These are phyloP conservation scores for Effrenium voratum DNA, from an alignment of 73 alveolate genomes.

Conservation along the genomic window DNA sequence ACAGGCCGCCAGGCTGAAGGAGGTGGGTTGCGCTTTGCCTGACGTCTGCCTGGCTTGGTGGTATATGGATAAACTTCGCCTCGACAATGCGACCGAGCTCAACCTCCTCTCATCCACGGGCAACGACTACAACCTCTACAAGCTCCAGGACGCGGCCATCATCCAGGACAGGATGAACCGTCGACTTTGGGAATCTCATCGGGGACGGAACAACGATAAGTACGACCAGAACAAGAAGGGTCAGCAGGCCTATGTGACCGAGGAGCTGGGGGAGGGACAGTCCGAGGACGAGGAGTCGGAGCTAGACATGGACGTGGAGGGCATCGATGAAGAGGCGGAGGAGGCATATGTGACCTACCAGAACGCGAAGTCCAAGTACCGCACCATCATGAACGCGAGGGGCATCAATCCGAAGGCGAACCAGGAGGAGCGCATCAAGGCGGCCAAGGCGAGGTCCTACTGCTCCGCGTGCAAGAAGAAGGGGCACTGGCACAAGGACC, in stretches of 20 bases:
- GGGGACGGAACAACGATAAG: neutral
- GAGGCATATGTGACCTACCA: slow-evolving; percentile 4
- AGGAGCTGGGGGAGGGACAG: neutral
- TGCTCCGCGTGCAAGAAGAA: slow-evolving; percentile 6
- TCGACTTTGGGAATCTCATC: neutral
- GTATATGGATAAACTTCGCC: neutral
- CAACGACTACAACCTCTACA: neutral
- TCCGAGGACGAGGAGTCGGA: neutral
- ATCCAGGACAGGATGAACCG: slow-evolving; percentile 27
- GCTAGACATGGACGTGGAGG: neutral
- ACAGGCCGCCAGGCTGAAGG: neutral
- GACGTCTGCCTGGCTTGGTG: neutral
- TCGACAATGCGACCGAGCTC: slow-evolving; percentile 36
- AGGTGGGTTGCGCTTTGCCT: neutral
- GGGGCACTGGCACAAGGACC: slow-evolving; percentile 47
- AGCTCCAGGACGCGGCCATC: slow-evolving; percentile 19
- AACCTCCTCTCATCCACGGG: neutral
- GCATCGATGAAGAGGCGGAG: neutral
- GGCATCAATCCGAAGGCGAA: neutral
- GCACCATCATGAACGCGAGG: neutral
- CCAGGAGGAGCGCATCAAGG: neutral
- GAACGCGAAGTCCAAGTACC: slow-evolving; percentile 19
- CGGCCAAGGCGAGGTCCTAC: neutral
- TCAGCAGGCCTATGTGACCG: neutral
- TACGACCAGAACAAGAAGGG: neutral